Evolutionary conservation across 805 yeast genomes (phyloP).

Genomic region (Metschnikowia orientalis): DNA sequence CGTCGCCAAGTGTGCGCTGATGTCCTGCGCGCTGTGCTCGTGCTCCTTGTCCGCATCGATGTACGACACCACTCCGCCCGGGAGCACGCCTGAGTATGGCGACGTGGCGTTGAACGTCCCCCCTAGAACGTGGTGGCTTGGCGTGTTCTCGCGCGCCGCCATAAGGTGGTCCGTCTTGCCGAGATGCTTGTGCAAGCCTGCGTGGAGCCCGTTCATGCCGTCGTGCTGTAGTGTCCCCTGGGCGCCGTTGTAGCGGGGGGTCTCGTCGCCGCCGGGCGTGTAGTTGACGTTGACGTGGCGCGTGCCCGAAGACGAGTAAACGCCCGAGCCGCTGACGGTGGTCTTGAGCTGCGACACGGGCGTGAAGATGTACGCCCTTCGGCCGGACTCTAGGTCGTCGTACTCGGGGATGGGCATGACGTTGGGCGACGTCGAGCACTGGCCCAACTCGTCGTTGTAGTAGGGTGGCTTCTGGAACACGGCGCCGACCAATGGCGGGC

Average conservation of each 20-base stretch:
- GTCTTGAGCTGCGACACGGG: constrained; percentile 42
- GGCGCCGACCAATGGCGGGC: constrained; percentile 93
- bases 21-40: constrained; percentile 5
- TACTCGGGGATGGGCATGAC: constrained; percentile 36
- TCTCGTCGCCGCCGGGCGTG: constrained; percentile 11
- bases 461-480: constrained; percentile 76
- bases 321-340: constrained; percentile 16
- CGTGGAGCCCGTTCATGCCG: no score
- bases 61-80: constrained; percentile 39
- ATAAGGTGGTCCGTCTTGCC: constrained; percentile 10
- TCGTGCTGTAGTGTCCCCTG: constrained; percentile 4
- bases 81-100: constrained; percentile 31
- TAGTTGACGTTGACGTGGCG: constrained; percentile 14
- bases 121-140: constrained; percentile 4
- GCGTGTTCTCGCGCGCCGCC: constrained; percentile 12
- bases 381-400: constrained; percentile 32
- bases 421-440: constrained; percentile 46
- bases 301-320: constrained; percentile 14
- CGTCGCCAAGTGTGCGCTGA: constrained; percentile 15
- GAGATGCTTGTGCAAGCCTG: constrained; percentile 6
- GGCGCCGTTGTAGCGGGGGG: constrained; percentile 5
- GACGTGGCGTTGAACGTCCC: constrained; percentile 30
- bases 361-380: constrained; percentile 41
- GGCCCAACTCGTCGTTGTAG: constrained; percentile 79
- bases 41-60: constrained; percentile 11